A percentile compares a stretch with the other conserved stretches of the same genome.
Evolutionary conservation across 345 rosid genomes (phyloP).

Genomic region (Ceriops zippeliana): DNA sequence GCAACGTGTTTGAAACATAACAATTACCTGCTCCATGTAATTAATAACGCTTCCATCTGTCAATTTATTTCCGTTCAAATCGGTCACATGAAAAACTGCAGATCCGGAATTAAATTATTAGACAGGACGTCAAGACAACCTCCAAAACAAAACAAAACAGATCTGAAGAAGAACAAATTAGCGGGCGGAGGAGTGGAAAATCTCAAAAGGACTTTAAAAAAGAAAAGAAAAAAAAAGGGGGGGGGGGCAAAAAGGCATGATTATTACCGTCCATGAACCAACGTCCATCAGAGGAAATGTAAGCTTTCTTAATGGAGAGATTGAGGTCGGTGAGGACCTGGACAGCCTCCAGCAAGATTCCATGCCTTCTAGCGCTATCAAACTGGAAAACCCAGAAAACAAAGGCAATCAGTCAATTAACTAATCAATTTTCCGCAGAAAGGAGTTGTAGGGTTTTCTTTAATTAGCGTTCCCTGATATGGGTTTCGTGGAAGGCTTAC

Average conservation of each 20-base stretch:
- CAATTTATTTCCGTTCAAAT: constrained; percentile 75
- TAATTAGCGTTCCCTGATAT: not conserved
- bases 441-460: not conserved
- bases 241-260: not conserved
- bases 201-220: not conserved
- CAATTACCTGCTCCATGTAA: constrained; percentile 80
- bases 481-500: constrained; percentile 56
- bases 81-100: constrained; percentile 96
- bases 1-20: not conserved
- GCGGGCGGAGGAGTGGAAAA: not conserved
- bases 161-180: not conserved
- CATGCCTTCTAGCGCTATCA: constrained; percentile 83
- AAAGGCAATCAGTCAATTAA: constrained; percentile 3
- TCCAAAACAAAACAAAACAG: not conserved
- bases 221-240: not conserved
- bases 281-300: constrained; percentile 81
- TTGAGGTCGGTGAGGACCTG: constrained; percentile 92
- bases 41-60: constrained; percentile 72
- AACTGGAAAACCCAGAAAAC: constrained; percentile 41
- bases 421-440: not conserved
- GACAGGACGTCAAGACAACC: not conserved
- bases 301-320: constrained; percentile 85
- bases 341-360: constrained; percentile 79
- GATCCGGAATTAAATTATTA: not conserved
- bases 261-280: constrained; percentile 96